phyloP scores from a whole-genome alignment of 179 eudicot species.

The Pouteria campechiana region DNA sequence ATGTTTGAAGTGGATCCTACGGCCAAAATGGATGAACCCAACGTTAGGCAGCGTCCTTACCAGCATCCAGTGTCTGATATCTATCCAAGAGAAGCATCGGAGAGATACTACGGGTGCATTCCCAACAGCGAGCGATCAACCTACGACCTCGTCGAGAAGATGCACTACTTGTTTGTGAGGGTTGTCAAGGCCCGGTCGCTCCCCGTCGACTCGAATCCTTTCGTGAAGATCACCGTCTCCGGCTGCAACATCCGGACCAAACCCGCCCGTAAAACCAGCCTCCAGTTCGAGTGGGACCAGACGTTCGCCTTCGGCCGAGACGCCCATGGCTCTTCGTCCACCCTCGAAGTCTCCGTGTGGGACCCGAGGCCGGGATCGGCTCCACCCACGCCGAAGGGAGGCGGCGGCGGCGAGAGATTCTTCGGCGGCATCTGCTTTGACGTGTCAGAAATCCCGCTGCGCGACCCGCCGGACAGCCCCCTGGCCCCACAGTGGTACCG shows the following conservation, averaged over 20 bases:
- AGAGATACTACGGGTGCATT: too few species aligned
- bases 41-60: conserved; percentile 2
- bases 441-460: conserved; percentile 68
- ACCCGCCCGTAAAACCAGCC: conserved; percentile 50
- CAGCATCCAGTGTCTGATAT: too few species aligned
- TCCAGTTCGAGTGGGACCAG: conserved; percentile 94
- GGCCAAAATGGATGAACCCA: conserved; percentile 4
- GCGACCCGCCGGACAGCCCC: conserved; percentile 98
- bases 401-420: conserved; percentile 34
- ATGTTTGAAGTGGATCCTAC: conserved; percentile 6
- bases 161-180: conserved; percentile 91
- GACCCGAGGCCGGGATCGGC: conserved; percentile 24
- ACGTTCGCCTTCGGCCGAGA: conserved; percentile 72
- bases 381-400: conserved; percentile 21
- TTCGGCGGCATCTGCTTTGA: conserved; percentile 86
- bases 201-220: conserved; percentile 55
- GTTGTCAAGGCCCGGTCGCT: conserved; percentile 69
- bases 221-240: conserved; percentile 55
- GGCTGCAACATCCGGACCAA: conserved; percentile 42
- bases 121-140: conserved; percentile 47
- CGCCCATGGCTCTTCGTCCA: conserved; percentile 45
- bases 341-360: conserved; percentile 81
- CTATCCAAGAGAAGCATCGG: conserved; percentile 37
- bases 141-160: conserved; percentile 85
- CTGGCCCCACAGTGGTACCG: conserved; percentile 98